A percentile compares a stretch with the other conserved stretches of the same genome.
Conservation (phyloP, 805 yeast genomes). For the Metschnikowia colocasiae region DNA sequence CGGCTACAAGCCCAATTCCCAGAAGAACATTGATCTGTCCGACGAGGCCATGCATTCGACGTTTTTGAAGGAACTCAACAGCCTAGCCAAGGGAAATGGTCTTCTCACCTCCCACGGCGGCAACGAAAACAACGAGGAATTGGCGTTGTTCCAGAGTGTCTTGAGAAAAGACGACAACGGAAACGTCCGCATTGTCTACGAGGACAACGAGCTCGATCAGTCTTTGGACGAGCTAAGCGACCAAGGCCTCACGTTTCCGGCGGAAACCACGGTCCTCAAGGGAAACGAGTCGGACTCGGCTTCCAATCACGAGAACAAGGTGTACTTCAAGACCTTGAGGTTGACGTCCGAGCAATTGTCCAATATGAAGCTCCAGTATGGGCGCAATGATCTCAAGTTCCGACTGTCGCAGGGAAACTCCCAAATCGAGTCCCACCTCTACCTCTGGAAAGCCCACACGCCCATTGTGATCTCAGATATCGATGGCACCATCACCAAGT, state of each 20-base stretch:
- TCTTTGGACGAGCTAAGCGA: conserved; percentile 6
- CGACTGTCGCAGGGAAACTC: conserved; percentile 83
- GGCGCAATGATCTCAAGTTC: conserved; percentile 75
- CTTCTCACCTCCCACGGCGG: conserved; percentile 12
- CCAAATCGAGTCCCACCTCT: conserved; percentile 65
- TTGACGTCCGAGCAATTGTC: conserved; percentile 86
- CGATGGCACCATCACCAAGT: conserved; percentile 96
- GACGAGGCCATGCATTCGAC: conserved; percentile 73
- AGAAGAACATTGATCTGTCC: conserved; percentile 68
- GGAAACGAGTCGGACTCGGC: conserved; percentile 4
- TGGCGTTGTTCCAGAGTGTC: conserved; percentile 35
- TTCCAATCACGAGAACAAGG: conserved; percentile 20
- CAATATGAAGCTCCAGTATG: conserved; percentile 66
- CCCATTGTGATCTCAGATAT: conserved; percentile 96
- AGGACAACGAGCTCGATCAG: conserved; percentile 13
- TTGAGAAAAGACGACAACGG: conserved; percentile 61
- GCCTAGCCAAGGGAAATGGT: conserved; percentile 18
- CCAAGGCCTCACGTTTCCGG: conserved; percentile 8
- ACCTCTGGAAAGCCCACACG: conserved; percentile 74
- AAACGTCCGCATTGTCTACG: conserved; percentile 52
- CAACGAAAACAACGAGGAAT: conserved; percentile 19
- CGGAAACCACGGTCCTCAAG: conserved; percentile 5
- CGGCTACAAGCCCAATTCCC: conserved; percentile 83
- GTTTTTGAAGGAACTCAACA: conserved; percentile 64
- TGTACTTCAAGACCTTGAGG: conserved; percentile 81